Conservation (phyloP, 805 yeast species). For the Saturnispora kantuleensis region DNA sequence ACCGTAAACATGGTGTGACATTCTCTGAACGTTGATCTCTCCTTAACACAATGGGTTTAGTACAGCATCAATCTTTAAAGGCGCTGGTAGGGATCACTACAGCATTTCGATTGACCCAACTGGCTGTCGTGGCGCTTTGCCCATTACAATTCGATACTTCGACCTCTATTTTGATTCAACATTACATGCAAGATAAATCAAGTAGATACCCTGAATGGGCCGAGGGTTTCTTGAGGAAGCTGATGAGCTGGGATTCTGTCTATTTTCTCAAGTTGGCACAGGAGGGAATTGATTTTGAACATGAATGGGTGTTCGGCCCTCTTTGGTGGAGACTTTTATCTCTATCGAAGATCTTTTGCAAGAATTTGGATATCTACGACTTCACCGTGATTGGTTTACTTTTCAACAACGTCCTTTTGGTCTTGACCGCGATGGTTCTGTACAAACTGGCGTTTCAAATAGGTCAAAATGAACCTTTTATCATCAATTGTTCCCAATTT, state of each 20-base stretch:
- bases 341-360: slow-evolving; percentile 7
- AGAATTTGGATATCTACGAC: slow-evolving; percentile 28
- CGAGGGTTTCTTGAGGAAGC: slow-evolving; percentile 33
- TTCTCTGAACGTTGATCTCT: not conserved
- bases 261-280: slow-evolving; percentile 54
- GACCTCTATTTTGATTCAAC: slow-evolving; percentile 28
- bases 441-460: slow-evolving; percentile 35
- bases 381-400: slow-evolving; percentile 39
- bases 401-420: slow-evolving; percentile 45
- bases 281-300: slow-evolving; percentile 56
- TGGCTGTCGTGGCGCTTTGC: slow-evolving; percentile 28
- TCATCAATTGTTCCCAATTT: slow-evolving; percentile 1
- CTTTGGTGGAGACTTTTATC: slow-evolving; percentile 50
- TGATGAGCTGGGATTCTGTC: slow-evolving; percentile 80
- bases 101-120: slow-evolving; percentile 29
- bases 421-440: slow-evolving; percentile 36
- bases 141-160: slow-evolving; percentile 45
- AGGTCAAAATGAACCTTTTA: slow-evolving; percentile 9
- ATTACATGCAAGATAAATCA: slow-evolving; percentile 10
- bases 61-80: not conserved
- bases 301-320: slow-evolving; percentile 83
- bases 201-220: slow-evolving; percentile 3
- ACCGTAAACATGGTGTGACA: too few relatives aligned
- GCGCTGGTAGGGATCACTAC: not conserved
- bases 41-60: not conserved